phyloP scores from a whole-genome alignment of 768 basidiomycete species.

The Infundibulicybe gibba region DNA sequence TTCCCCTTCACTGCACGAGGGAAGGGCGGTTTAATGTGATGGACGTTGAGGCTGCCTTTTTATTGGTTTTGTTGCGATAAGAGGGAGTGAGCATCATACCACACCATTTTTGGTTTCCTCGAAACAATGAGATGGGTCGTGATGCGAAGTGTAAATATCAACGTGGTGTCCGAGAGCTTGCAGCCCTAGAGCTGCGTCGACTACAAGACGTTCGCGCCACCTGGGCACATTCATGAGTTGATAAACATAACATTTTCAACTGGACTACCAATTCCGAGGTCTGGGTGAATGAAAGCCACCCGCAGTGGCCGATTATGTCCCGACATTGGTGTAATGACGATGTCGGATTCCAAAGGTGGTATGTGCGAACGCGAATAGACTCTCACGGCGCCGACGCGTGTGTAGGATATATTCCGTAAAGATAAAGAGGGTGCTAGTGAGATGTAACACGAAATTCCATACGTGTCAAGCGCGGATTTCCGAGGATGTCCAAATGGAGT shows the following conservation, averaged over 20 bases:
- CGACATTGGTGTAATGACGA: too few species aligned
- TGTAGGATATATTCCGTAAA: too few species aligned
- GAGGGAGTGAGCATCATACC: constrained; percentile 11
- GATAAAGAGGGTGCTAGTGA: too few species aligned
- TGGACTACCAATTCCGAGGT: constrained; percentile 83
- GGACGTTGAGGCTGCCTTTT: neutral
- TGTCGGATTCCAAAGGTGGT: too few species aligned
- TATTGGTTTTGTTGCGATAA: neutral
- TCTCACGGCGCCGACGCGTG: too few species aligned
- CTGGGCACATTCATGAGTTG: constrained; percentile 24
- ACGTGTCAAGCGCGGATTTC: too few species aligned
- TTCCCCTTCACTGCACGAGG: neutral
- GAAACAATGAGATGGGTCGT: constrained; percentile 85
- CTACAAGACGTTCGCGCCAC: constrained; percentile 95
- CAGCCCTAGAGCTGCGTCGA: constrained; percentile 90
- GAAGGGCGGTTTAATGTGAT: neutral
- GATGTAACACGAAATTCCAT: too few species aligned
- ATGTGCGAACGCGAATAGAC: too few species aligned
- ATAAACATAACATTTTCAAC: constrained; percentile 5
- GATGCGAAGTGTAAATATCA: constrained; percentile 90
- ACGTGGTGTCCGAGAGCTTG: constrained; percentile 83
- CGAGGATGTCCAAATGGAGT: too few species aligned
- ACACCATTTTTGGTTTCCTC: constrained; percentile 90
- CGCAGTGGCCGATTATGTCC: constrained; percentile 21
- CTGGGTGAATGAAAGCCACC: constrained; percentile 90